Base-by-base conservation (phyloP, 371 early-diverging fungal species). In the Mucor irregularis region DNA sequence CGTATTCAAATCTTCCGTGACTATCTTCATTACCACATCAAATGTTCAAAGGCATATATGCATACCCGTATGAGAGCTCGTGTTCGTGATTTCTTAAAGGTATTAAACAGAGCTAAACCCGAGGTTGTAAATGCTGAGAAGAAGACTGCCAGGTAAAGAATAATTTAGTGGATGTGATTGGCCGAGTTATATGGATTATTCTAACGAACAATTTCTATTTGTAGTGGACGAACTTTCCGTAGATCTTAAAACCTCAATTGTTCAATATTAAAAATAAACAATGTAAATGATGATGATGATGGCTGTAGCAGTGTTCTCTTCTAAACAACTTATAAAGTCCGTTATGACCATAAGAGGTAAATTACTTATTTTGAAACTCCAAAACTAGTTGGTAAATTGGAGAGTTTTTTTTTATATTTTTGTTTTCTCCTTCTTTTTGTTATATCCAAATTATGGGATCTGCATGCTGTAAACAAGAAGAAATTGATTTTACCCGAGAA, bases 21-120 rank as follows among this genome's bases (percentile, higher is more conserved):
- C 78, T 98, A 97, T 76, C 84, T 98, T 51, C 99, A 98, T 66
- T 98, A 96, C 71, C 99, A 98, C 67, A 97, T 98, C 78, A 98
- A 98, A 79, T 94, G 95, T 58, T 92, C 94, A 51, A 98, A 98
- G 82, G 95, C 98, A 3, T 97, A 96, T 68, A 93, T 98, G 95
- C 98, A 98, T 78, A 94, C 96, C 13, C 89, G 99, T 46, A 95
- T 97, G 97, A 81, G 99, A 54, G 87, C 92, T 44, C 90, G 96
- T 26, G 99, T 98, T 45, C 87, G 90, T 61, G 92, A 91, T 54
- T 96, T 96, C 82, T 77, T 98, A 68, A 97, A 97, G 87, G 95
- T 98, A 5, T 83, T 98, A 54, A 97, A 97, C 82, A 85, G 99
- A 54, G 97, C 99, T 57, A 96, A 94, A 74, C 97, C 96, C 31